Conservation (phyloP, 2,329 filamentous ascomycete genomes). For the Xylariaceae sp. region DNA sequence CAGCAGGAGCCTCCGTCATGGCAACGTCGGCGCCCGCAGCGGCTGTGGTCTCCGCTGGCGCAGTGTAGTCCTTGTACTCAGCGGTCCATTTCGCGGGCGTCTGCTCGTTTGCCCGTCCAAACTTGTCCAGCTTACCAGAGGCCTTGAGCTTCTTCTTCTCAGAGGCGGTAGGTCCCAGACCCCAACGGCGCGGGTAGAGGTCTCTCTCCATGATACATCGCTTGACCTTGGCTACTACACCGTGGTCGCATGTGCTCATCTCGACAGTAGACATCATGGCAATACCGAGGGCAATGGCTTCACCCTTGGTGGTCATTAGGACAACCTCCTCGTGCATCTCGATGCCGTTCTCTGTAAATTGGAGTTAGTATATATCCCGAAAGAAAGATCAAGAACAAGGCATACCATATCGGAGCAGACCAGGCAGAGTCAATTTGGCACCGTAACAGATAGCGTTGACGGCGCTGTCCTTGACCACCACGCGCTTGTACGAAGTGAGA, state of each 20-base stretch:
- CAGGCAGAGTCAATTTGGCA: slow-evolving; percentile 98
- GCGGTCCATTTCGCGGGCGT: slow-evolving; percentile 91
- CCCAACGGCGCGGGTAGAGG: slow-evolving; percentile 94
- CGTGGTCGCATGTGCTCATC: slow-evolving; percentile 94
- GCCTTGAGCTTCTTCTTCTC: slow-evolving; percentile 99
- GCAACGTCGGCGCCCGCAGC: slow-evolving; percentile 37
- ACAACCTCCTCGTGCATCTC: slow-evolving; percentile 96
- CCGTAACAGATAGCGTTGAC: slow-evolving; percentile 93
- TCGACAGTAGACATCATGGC: slow-evolving; percentile 98
- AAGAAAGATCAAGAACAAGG: slow-evolving; percentile 1
- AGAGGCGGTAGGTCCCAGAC: slow-evolving; percentile 82
- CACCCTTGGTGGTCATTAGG: slow-evolving; percentile 97
- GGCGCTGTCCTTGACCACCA: slow-evolving; percentile 92
- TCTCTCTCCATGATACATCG: slow-evolving; percentile 99
- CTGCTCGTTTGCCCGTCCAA: slow-evolving; percentile 82
- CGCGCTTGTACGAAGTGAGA: slow-evolving; percentile 87
- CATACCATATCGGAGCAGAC: slow-evolving; percentile 84
- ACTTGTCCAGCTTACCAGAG: slow-evolving; percentile 97
- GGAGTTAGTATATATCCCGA: slow-evolving; percentile 2
- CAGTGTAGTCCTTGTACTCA: slow-evolving; percentile 87
- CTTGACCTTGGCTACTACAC: slow-evolving; percentile 98
- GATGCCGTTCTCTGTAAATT: slow-evolving; percentile 72
- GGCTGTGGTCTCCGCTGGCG: slow-evolving; percentile 42
- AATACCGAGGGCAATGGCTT: slow-evolving; percentile 94
- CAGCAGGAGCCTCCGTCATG: slow-evolving; percentile 37